Percentiles rank a stretch among this genome's conserved stretches.
Conservation (phyloP, 2,329 filamentous ascomycete species). For the Sporothrix pallida region DNA sequence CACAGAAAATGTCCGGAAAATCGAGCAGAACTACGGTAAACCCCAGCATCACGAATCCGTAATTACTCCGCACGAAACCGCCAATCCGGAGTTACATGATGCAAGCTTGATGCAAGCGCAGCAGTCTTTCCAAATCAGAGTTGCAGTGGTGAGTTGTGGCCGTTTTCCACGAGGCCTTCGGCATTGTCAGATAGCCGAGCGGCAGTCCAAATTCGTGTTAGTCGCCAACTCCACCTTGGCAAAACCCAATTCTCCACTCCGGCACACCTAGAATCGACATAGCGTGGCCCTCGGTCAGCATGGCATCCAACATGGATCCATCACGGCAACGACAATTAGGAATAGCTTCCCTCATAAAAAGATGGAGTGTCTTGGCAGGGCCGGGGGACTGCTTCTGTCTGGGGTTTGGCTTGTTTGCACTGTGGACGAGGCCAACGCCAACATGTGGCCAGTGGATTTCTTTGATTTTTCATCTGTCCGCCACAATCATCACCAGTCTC, state of each 20-base stretch:
- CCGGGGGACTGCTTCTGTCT: neutral
- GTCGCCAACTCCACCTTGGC: neutral
- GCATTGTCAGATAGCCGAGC: neutral
- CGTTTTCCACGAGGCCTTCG: neutral
- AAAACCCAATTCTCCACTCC: slow-evolving; percentile 3
- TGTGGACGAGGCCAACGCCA: neutral
- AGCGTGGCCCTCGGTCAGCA: neutral
- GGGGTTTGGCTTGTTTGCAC: neutral
- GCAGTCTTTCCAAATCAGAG: no score
- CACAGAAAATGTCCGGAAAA: neutral
- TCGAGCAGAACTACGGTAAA: neutral
- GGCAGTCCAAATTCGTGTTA: neutral
- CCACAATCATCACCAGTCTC: neutral
- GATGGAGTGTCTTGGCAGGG: neutral
- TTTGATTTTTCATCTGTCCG: neutral
- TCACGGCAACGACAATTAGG: neutral
- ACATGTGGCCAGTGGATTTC: neutral
- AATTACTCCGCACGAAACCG: neutral
- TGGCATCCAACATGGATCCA: slow-evolving; percentile 5
- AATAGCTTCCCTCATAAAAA: neutral
- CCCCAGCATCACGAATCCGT: neutral
- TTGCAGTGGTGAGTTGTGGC: no score
- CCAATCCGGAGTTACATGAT: slow-evolving; percentile 6
- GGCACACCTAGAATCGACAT: neutral
- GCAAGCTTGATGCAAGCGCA: neutral